These are phyloP conservation scores for Eragrostis nindensis DNA, from an alignment of 176 grass and related monocot species.

Conservation along the genomic window DNA sequence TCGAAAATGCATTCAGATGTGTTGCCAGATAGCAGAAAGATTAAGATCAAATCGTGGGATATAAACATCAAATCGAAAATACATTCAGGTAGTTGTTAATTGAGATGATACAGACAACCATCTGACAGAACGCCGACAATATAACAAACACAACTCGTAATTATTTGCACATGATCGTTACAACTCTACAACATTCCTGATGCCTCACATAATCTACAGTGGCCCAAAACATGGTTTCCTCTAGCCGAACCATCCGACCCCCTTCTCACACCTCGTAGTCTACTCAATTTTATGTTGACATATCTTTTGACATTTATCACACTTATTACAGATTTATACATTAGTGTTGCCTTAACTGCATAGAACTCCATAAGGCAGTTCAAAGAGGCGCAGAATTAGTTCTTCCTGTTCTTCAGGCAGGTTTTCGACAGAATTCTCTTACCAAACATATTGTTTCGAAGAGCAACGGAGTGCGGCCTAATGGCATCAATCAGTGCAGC, in stretches of 20 bases:
- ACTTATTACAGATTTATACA: conserved; percentile 34
- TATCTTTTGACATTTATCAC: neutral
- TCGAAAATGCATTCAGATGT: too few relatives aligned
- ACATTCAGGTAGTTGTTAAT: neutral
- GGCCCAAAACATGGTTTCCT: conserved; percentile 34
- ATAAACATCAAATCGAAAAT: neutral
- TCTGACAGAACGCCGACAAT: neutral
- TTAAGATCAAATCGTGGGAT: neutral
- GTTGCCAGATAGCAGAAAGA: too few relatives aligned
- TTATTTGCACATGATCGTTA: conserved; percentile 35
- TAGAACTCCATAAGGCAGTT: neutral
- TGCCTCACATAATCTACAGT: neutral
- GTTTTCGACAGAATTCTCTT: conserved; percentile 63
- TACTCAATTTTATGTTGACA: neutral
- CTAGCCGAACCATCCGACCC: neutral
- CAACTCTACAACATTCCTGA: conserved; percentile 15
- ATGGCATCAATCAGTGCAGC: conserved; percentile 51
- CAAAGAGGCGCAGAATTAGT: neutral
- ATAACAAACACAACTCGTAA: neutral
- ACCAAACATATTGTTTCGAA: conserved; percentile 63
- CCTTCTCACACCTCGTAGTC: neutral
- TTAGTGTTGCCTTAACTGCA: neutral
- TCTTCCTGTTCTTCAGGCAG: conserved; percentile 50
- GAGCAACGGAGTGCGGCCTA: conserved; percentile 26
- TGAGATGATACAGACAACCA: neutral